Evolutionary conservation across 345 rosid species (phyloP), one percentile per base, ranked within the genome.

Genomic region (Ceriops tagal): DNA sequence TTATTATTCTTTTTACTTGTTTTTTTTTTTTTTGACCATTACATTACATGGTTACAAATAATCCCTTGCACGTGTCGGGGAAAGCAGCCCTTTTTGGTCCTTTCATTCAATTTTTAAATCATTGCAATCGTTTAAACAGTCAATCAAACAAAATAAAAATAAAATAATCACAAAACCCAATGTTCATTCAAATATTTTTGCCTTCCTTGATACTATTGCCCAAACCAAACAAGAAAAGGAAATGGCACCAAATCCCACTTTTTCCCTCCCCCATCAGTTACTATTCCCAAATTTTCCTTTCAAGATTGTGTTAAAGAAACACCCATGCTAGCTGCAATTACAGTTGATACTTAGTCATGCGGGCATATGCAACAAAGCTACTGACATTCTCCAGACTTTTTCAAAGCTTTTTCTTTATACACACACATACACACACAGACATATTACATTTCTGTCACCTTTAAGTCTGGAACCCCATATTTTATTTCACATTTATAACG

Each of bases 341-440:
- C 58, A n/a, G 30, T 20, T 49, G 30, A 3, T 63, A 27, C 56
- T 63, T 68, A 16, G 3, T 27, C 21, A 43, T 60, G 47, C 11
- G 18, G 13, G 49, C 49, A 43, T 3, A 43, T 11, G 49, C 49
- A 43, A 13, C 59, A 3, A 56, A 52, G 49, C 73, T n/a, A 21
- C 78, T 69, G 81, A 78, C 84, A 82, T 76, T 78, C 83, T 71
- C 10, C 77, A 58, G 34, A 4, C 34, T 31, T 31, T 31, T 71
- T 21, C 81, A 66, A 71, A 49, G 24, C 65, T 62, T 18, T 18
- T 21, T 53, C 49, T 16, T 20, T 66, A 19, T 52, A 4, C 53
- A 62, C 31, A 18, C 31, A 11, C 31, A n/a, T 18, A 21, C 46
- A 55, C 11, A 22, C 63, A 19, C 43, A 4, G 53, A 62, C 31